These are phyloP conservation scores for Penicillium thymicola DNA, from an alignment of 2,329 filamentous ascomycete species.

Conservation along the genomic window DNA sequence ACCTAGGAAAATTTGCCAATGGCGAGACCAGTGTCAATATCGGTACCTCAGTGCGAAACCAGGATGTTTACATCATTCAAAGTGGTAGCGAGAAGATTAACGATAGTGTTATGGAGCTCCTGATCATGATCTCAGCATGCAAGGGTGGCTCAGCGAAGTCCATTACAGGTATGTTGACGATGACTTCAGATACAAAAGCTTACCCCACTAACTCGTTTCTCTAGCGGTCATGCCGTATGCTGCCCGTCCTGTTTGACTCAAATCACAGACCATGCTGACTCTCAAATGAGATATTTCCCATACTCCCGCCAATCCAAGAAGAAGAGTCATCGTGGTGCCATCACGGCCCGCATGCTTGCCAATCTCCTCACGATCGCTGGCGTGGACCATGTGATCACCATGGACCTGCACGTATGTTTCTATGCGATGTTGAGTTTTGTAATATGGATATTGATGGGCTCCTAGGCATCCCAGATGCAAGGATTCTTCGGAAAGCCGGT, in stretches of 20 bases:
- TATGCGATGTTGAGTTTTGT: conserved; percentile 1
- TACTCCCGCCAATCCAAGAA: conserved; percentile 99
- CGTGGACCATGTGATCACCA: conserved; percentile 94
- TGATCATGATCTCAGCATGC: conserved; percentile 99
- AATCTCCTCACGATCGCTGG: conserved; percentile 91
- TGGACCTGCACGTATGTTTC: conserved; percentile 75
- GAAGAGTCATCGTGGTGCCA: conserved; percentile 93
- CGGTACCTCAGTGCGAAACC: conserved; percentile 76
- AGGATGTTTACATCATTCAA: conserved; percentile 98
- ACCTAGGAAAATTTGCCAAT: conserved; percentile 65
- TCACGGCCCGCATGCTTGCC: conserved; percentile 94
- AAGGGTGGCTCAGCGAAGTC: conserved; percentile 97
- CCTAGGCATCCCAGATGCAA: conserved; percentile 87
- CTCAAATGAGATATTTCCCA: conserved; percentile 71
- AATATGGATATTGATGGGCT: conserved; percentile 15
- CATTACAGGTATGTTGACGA: conserved; percentile 70
- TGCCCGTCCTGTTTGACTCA: conserved; percentile 29
- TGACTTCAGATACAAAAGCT: not conserved
- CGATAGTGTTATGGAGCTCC: conserved; percentile 97
- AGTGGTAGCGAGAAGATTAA: conserved; percentile 95
- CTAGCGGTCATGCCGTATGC: conserved; percentile 49
- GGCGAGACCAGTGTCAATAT: conserved; percentile 69
- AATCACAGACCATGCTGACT: conserved; percentile 37
- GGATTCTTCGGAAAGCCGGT: conserved; percentile 98
- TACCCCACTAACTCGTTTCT: conserved; percentile 16